phyloP scores from a whole-genome alignment of 192 early-diverging fungal genomes.

The Coemansia sp. region DNA sequence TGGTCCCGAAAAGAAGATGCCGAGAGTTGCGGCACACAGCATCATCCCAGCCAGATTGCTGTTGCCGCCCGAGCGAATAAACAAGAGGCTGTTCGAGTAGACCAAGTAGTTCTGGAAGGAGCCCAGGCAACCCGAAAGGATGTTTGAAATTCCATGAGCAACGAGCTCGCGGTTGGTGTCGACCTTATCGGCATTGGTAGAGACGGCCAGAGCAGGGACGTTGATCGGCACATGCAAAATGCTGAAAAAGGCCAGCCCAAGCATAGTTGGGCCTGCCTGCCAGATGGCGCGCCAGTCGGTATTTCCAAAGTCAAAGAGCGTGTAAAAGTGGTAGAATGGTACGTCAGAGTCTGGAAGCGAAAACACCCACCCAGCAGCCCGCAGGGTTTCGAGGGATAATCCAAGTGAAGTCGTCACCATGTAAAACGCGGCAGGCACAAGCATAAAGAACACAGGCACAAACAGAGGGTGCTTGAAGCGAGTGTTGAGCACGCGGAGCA shows the following conservation, averaged over 20 bases:
- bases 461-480: constrained; percentile 77
- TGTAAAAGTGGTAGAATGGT: constrained; percentile 91
- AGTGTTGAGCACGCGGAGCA: constrained; percentile 73
- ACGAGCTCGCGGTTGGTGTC: constrained; percentile 92
- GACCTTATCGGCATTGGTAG: constrained; percentile 83
- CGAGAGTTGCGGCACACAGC: constrained; percentile 73
- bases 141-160: constrained; percentile 90
- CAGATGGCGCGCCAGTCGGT: constrained; percentile 70
- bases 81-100: constrained; percentile 90
- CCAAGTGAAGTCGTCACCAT: constrained; percentile 61
- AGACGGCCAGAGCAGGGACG: constrained; percentile 90
- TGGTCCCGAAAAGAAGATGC: constrained; percentile 81
- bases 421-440: constrained; percentile 81
- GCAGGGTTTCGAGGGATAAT: constrained; percentile 65
- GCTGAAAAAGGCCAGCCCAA: constrained; percentile 94
- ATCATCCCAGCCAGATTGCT: constrained; percentile 84
- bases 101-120: constrained; percentile 89
- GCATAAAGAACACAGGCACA: constrained; percentile 88
- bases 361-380: constrained; percentile 85
- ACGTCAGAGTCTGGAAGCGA: constrained; percentile 67
- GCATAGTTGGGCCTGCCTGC: constrained; percentile 83
- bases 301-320: constrained; percentile 61
- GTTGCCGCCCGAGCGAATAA: constrained; percentile 90
- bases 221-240: constrained; percentile 98
- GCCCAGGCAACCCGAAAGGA: constrained; percentile 77